phyloP scores from a whole-genome alignment of 2,329 filamentous ascomycete species.

The Alternaria conjuncta region DNA sequence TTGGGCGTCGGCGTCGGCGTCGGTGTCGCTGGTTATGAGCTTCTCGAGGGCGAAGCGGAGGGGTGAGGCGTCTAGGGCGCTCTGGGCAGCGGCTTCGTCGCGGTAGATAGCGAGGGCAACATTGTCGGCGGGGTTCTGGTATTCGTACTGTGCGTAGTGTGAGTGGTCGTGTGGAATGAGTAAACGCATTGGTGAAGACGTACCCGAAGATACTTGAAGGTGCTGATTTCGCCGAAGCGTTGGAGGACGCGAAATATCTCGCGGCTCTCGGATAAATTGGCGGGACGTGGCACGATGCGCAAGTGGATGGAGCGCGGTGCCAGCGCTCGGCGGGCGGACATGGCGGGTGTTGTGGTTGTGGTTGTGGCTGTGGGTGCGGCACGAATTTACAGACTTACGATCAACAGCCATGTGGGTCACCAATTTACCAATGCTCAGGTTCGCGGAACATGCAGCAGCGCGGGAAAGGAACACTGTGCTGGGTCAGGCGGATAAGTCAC shows the following conservation, averaged over 20 bases:
- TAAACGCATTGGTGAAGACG: not conserved
- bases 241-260: constrained; percentile 57
- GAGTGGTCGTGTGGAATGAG: not conserved
- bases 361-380: constrained; percentile 3
- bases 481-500: constrained; percentile 12
- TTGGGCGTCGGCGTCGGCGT: not conserved
- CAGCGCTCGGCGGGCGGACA: constrained; percentile 41
- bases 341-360: constrained; percentile 17
- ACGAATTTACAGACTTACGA: not conserved
- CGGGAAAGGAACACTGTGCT: constrained; percentile 19
- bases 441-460: constrained; percentile 22
- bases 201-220: constrained; percentile 55
- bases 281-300: constrained; percentile 55
- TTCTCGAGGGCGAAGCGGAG: constrained; percentile 55
- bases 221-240: constrained; percentile 57
- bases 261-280: constrained; percentile 57
- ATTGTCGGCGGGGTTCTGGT: constrained; percentile 51
- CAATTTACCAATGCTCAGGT: constrained; percentile 27
- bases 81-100: constrained; percentile 48
- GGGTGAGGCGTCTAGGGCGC: constrained; percentile 53
- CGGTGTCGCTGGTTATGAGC: constrained; percentile 9
- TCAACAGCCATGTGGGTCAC: constrained; percentile 28
- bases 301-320: constrained; percentile 55
- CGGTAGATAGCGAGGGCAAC: constrained; percentile 56
- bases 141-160: constrained; percentile 49